These are phyloP conservation scores for Silene vulgaris DNA, from an alignment of 179 eudicot genomes.

Conservation along the genomic window DNA sequence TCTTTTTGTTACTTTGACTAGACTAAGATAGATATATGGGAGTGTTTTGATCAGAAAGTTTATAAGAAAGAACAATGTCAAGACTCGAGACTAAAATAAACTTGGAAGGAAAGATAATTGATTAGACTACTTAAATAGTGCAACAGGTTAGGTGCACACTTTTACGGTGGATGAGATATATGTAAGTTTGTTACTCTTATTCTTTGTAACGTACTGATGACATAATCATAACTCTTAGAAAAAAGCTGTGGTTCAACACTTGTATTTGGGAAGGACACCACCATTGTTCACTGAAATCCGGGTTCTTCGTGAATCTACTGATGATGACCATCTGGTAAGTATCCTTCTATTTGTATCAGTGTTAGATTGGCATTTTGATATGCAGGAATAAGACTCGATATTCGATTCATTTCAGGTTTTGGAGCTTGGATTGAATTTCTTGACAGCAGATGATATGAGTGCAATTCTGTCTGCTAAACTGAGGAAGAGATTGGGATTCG, in stretches of 20 bases:
- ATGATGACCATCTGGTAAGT: constrained; percentile 88
- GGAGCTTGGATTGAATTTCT: constrained; percentile 83
- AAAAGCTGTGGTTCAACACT: constrained; percentile 56
- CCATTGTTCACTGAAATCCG: constrained; percentile 88
- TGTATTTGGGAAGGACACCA: constrained; percentile 86
- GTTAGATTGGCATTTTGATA: not conserved
- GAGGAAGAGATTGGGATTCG: constrained; percentile 75
- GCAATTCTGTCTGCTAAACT: constrained; percentile 69
- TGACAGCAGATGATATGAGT: constrained; percentile 91
- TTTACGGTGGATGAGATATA: not conserved
- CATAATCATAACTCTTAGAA: constrained; percentile 38
- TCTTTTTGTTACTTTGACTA: not conserved
- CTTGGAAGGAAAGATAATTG: not conserved
- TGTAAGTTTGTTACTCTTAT: constrained; percentile 6
- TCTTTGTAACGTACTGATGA: constrained; percentile 3
- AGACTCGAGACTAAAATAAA: not conserved
- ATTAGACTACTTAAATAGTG: not conserved
- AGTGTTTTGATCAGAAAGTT: not conserved
- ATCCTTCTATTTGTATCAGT: constrained; percentile 4
- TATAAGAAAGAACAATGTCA: not conserved
- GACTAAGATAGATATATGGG: not conserved
- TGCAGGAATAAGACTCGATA: not conserved
- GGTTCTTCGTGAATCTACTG: constrained; percentile 60
- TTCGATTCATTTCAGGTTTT: constrained; percentile 48
- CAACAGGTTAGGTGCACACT: not conserved